Percentiles rank a stretch among this genome's conserved stretches.
Evolutionary conservation across 2,329 filamentous ascomycete species (phyloP).

Genomic region (Colletotrichum salicis): DNA sequence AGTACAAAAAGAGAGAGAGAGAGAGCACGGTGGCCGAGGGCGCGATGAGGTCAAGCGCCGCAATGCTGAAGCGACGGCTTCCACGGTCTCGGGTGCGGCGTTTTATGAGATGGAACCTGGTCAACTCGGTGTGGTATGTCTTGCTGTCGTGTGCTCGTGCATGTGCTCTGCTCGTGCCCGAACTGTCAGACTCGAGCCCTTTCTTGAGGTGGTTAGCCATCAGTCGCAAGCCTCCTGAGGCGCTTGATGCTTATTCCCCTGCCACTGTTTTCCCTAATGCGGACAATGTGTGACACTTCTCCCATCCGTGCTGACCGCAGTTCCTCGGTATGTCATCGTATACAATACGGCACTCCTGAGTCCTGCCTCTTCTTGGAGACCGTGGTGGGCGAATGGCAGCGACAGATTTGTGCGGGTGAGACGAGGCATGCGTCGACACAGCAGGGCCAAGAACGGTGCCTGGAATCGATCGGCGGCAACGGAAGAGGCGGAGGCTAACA

Average conservation of each 20-base stretch:
- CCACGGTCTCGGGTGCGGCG: slow-evolving; percentile 25
- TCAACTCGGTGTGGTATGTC: slow-evolving; percentile 6
- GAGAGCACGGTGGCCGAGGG: neutral
- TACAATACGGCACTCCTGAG: neutral
- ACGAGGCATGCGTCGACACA: slow-evolving; percentile 13
- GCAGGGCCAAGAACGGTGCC: slow-evolving; percentile 29
- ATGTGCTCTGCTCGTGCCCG: slow-evolving; percentile 6
- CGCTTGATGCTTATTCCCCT: neutral
- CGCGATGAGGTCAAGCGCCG: slow-evolving; percentile 25
- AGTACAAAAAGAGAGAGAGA: neutral
- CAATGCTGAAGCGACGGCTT: slow-evolving; percentile 3
- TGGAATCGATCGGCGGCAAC: slow-evolving; percentile 25
- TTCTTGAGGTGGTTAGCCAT: neutral
- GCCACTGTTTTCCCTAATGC: neutral
- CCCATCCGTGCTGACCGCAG: neutral
- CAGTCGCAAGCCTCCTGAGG: neutral
- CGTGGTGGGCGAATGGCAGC: neutral
- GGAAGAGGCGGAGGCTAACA: slow-evolving; percentile 8
- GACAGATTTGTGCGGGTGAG: neutral
- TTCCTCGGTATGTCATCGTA: neutral
- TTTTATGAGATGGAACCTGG: slow-evolving; percentile 25
- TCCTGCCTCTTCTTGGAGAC: neutral
- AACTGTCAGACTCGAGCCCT: neutral
- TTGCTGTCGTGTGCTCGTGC: neutral
- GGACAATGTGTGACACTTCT: neutral